These are phyloP conservation scores for Trichoderma erinaceum DNA, from an alignment of 495 filamentous ascomycete genomes.

Conservation along the genomic window DNA sequence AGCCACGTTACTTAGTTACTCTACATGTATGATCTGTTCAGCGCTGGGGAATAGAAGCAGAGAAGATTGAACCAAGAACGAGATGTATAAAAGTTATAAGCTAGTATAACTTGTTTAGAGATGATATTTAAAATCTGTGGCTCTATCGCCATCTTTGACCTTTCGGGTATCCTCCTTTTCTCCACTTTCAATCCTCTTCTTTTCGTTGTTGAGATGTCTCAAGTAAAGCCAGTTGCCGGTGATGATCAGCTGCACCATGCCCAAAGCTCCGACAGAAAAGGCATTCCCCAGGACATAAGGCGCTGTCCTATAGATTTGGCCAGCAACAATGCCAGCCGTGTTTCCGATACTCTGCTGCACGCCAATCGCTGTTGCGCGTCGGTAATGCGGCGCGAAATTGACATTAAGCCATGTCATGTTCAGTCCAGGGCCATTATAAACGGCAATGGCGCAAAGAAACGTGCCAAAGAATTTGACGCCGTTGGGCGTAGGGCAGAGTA, in stretches of 20 bases:
- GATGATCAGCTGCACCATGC: constrained; percentile 35
- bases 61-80: not conserved
- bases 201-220: constrained; percentile 34
- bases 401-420: constrained; percentile 53
- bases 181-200: constrained; percentile 36
- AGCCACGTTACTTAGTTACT: not conserved
- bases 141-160: constrained; percentile 41
- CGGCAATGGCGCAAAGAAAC: constrained; percentile 47
- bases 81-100: not conserved
- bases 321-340: constrained; percentile 48
- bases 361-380: constrained; percentile 49
- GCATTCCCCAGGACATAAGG: constrained; percentile 47
- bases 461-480: constrained; percentile 51
- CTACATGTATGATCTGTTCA: not conserved
- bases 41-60: not conserved
- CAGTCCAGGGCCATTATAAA: constrained; percentile 45
- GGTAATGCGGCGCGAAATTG: constrained; percentile 53
- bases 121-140: constrained; percentile 45
- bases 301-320: constrained; percentile 46
- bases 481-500: constrained; percentile 30
- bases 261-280: constrained; percentile 42
- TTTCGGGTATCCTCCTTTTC: constrained; percentile 39
- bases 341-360: constrained; percentile 52
- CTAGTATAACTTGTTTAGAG: constrained; percentile 24
- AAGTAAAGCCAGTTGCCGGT: constrained; percentile 37